Conservation (phyloP, 2,329 filamentous ascomycete species). For the Verticillium albo-atrum region DNA sequence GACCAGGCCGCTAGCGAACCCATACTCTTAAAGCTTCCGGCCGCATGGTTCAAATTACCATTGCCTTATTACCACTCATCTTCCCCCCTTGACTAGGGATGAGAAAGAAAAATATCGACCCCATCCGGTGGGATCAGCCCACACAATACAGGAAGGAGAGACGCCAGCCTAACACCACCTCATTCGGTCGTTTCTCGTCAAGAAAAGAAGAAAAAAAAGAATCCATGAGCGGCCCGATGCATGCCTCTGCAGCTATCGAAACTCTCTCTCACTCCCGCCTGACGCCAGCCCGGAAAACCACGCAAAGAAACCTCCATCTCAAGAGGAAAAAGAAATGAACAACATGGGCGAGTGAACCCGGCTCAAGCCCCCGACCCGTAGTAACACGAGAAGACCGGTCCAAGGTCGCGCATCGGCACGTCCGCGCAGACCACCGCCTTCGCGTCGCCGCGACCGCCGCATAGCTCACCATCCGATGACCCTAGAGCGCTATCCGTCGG, state of each 20-base stretch:
- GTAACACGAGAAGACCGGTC: conserved; percentile 11
- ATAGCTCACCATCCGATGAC: background rate
- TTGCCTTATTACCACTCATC: background rate
- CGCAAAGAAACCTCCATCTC: background rate
- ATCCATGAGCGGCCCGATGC: background rate
- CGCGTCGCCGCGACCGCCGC: background rate
- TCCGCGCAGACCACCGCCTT: background rate
- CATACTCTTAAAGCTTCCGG: background rate
- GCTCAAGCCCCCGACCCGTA: conserved; percentile 2
- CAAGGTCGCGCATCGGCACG: conserved; percentile 4
- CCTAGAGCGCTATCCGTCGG: background rate
- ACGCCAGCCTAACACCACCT: background rate
- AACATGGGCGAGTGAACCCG: background rate
- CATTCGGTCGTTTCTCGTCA: background rate
- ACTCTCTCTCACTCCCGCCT: background rate
- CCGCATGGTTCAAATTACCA: background rate
- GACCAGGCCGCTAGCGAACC: background rate
- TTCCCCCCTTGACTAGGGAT: background rate
- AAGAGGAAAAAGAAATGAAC: background rate
- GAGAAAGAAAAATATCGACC: background rate
- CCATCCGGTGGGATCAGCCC: background rate
- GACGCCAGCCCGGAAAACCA: background rate
- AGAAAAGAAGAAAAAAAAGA: background rate
- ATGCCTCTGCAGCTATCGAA: background rate
- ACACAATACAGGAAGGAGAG: background rate